These are phyloP conservation scores for Aspergillus sp. DNA, from an alignment of 2,329 filamentous ascomycete species.

Conservation along the genomic window DNA sequence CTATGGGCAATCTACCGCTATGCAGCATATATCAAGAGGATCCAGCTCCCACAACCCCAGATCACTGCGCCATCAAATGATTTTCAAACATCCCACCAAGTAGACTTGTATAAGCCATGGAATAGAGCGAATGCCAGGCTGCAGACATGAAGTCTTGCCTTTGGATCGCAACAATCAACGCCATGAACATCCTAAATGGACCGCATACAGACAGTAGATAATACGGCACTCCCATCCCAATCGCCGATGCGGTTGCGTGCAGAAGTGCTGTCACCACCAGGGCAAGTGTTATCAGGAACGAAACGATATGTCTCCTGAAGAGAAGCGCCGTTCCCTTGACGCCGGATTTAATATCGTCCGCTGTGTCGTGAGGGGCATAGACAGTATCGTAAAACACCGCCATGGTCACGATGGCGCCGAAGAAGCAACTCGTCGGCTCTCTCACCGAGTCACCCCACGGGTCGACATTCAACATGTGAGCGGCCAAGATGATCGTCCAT, in stretches of 20 bases:
- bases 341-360: background rate
- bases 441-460: background rate
- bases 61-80: no score
- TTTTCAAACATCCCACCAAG: no score
- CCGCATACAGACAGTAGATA: no score
- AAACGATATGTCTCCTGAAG: background rate
- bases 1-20: no score
- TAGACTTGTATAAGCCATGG: no score
- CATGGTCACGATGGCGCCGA: background rate
- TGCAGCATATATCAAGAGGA: no score
- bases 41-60: no score
- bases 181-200: no score
- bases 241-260: background rate
- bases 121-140: no score
- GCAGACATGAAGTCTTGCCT: no score
- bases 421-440: background rate
- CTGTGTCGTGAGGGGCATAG: background rate
- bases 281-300: background rate
- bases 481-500: background rate
- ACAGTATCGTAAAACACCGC: background rate
- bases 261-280: background rate
- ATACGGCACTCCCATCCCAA: background rate
- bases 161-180: no score
- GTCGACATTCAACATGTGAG: background rate
- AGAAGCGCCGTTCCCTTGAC: background rate